These are phyloP conservation scores for Scedosporium aurantiacum DNA, from an alignment of 2,329 filamentous ascomycete genomes.

Conservation along the genomic window DNA sequence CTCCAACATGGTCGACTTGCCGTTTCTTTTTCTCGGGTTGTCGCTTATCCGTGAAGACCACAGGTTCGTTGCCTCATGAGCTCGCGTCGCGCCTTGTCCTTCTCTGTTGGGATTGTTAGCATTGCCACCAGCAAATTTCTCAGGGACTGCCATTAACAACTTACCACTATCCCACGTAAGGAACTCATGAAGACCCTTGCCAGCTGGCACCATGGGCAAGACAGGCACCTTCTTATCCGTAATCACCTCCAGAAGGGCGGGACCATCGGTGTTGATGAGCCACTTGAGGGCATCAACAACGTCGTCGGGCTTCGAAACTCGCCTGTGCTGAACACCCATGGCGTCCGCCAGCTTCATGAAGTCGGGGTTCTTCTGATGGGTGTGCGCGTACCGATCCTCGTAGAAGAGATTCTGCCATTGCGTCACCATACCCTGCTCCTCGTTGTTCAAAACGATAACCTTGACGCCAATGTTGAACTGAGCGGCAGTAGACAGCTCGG, in stretches of 20 bases:
- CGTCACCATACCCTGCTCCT: conserved; percentile 93
- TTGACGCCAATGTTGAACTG: conserved; percentile 98
- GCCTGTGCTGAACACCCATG: conserved; percentile 72
- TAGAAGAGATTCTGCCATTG: conserved; percentile 96
- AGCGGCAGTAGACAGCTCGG: conserved; percentile 81
- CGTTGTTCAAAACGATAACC: conserved; percentile 90
- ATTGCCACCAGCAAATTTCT: background rate
- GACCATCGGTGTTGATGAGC: conserved; percentile 67
- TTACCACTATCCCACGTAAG: conserved; percentile 72
- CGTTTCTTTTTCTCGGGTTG: background rate
- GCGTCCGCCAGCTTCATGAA: conserved; percentile 87
- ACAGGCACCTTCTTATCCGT: conserved; percentile 90
- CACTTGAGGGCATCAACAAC: conserved; percentile 70
- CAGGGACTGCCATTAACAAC: conserved; percentile 17
- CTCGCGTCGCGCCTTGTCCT: conserved; percentile 56
- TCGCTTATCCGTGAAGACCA: conserved; percentile 30
- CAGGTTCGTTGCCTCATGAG: conserved; percentile 54
- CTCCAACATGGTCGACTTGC: background rate
- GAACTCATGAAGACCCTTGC: conserved; percentile 83
- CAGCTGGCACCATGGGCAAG: conserved; percentile 92
- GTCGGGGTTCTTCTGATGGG: conserved; percentile 81
- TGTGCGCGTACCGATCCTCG: conserved; percentile 78
- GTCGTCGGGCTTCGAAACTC: conserved; percentile 64
- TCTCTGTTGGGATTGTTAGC: conserved; percentile 38
- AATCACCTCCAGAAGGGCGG: conserved; percentile 81